Evolutionary conservation across 495 filamentous ascomycete genomes (phyloP), one percentile per base, ranked within the genome.

Genomic region (Astrothelium subdiscretum): DNA sequence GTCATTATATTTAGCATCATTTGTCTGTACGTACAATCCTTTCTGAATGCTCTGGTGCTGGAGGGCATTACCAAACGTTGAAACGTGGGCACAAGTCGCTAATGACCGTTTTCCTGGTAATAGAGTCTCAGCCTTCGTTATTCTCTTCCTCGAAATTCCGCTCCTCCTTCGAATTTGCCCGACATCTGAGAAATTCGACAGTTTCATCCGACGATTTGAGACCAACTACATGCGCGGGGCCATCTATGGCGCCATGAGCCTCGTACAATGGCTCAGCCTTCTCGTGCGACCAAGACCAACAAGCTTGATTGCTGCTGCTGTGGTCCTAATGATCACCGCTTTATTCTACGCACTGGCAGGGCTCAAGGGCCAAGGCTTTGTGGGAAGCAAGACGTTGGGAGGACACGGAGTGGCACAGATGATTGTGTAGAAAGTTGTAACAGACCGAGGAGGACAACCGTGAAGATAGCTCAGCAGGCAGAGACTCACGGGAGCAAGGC

Each of bases 101-200:
- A 2, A 54, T 29, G 35, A 57, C 11, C 1, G 29, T 15, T 26
- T 15, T 22, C 20, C 2, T 15, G 11, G 3, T 8, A 10, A 61
- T 70, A 97, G 92, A 31, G 76, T 86, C 48, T 95, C 81, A 59
- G 81, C 85, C 43, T 86, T 96, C 73, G 73, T 97, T 70, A 85
- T 99, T 74, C 79, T 99, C 79, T 99, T 99, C 81, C 83, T 97
- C 74, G 94, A 99, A 74, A 86, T 99, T 20, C 94, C 94, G 11
- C 87, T 97, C 66, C 89, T 98, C 58, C 85, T 99, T 32, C 87
- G 95, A 75, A 97, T 99, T 77, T 99, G 94, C 77, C 94, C 94
- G 57, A 99, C 95, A 0, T 97, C 94, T 40, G 72, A 85, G 48
- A 81, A 79, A 59, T 99, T 99, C 76, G 95, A 97, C 71, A 78